A percentile compares a stretch with the other conserved stretches of the same genome.
These are phyloP conservation scores for Domatiomyces globalis DNA, from an alignment of 2,329 filamentous ascomycete species.

Conservation along the genomic window DNA sequence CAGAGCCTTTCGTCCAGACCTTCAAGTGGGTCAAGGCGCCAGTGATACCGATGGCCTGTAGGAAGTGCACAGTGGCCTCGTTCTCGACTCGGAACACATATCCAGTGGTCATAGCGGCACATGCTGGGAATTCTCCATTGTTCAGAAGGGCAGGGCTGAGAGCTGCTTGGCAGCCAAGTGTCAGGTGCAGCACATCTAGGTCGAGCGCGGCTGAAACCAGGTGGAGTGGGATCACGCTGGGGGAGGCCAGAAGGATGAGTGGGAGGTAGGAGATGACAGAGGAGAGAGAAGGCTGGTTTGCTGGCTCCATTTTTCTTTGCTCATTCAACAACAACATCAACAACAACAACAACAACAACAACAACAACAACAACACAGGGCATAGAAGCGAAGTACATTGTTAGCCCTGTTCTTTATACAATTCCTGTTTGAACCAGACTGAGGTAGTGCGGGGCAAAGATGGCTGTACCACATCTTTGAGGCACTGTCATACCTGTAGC, in stretches of 20 bases:
- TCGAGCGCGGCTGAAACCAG: background rate
- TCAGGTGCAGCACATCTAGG: constrained; percentile 41
- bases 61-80: constrained; percentile 38
- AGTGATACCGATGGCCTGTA: constrained; percentile 42
- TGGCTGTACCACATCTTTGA: no score
- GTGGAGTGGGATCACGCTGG: background rate
- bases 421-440: no score
- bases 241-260: background rate
- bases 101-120: constrained; percentile 30
- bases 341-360: no score
- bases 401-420: background rate
- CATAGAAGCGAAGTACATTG: background rate
- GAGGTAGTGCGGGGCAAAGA: no score
- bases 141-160: constrained; percentile 41
- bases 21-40: constrained; percentile 44
- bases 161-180: constrained; percentile 48
- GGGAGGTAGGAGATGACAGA: background rate
- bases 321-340: background rate
- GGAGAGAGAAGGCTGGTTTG: background rate
- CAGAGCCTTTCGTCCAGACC: constrained; percentile 27
- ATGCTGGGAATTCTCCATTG: constrained; percentile 28
- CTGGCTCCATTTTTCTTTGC: no score
- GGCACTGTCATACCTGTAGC: no score
- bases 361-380: background rate
- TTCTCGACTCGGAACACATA: constrained; percentile 32